Evolutionary conservation across 202 grass and related monocot species (phyloP), one percentile per base, ranked within the genome.

Genomic region (Bolboschoenoplectus hybrid): DNA sequence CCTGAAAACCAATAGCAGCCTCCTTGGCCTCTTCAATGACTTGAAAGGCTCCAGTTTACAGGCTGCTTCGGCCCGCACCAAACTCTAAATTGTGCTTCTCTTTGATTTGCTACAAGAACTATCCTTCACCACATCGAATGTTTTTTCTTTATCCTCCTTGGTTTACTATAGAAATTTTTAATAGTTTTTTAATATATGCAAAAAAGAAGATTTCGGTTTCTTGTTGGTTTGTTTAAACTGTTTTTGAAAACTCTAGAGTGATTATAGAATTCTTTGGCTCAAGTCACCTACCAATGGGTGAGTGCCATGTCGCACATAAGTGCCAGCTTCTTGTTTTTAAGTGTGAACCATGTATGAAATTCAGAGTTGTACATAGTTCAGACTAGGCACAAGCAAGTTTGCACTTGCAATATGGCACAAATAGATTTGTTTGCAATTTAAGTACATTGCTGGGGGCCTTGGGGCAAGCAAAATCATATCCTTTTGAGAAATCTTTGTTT

Each of bases 1-100:
- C 32, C 52, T 79, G 52, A 60, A 80, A 58, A 60, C 16, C 36
- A 60, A 58, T 80, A 60, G 75, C 75, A 60, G 53, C 53, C 52
- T 60, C 12, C 52, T 79, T 78, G 74, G 74, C 50, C 74, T 77
- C 74, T 79, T 79, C 74, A 58, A n/a, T 80, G 75, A 60, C 14
- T 60, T 80, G 75, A 80, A 41, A 60, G 75, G 52, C 75, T 79
- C 60, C 75, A 60, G 36, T 53, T 80, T 80, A 80, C 14, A 60
- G 53, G 53, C 53, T 80, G 53, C 53, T 41, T 60, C 53, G 10
- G 34, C 75, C 20, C 4, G 9, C 38, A 14, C 36, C 75, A 7
- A 39, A 60, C 53, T n/a, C 32, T n/a, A 41, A 80, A 80, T n/a
- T 40, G 14, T 58, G 75, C 47, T 80, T 60, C 52, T 79, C 51